Percentiles rank a stretch among this genome's conserved stretches.
These are phyloP conservation scores for Moelleriella libera DNA, from an alignment of 2,329 filamentous ascomycete species.

Conservation along the genomic window DNA sequence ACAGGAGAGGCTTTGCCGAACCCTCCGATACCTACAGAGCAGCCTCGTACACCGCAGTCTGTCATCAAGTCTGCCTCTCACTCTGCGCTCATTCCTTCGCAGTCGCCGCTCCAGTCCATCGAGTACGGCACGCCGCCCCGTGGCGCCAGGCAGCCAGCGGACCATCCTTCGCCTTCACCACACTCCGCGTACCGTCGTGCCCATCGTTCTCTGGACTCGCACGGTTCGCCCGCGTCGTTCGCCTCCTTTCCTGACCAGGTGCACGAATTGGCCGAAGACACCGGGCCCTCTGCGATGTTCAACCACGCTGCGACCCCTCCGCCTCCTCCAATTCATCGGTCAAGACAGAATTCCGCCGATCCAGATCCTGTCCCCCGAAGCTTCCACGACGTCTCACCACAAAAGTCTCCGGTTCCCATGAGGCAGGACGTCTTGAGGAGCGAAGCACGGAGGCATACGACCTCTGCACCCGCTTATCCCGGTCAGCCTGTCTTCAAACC, in stretches of 20 bases:
- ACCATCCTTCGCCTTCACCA: conserved; percentile 19
- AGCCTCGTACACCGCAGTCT: conserved; percentile 32
- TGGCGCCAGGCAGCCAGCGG: conserved; percentile 7
- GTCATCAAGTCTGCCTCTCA: conserved; percentile 26
- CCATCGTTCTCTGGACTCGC: conserved; percentile 19
- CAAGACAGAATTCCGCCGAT: conserved; percentile 28
- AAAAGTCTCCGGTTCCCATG: conserved; percentile 37
- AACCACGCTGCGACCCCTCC: conserved; percentile 37
- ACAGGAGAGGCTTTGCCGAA: conserved; percentile 28
- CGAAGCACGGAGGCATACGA: conserved; percentile 40
- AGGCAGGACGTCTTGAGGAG: conserved; percentile 42
- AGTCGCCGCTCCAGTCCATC: conserved; percentile 36
- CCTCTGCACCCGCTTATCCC: conserved; percentile 31
- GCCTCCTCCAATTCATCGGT: conserved; percentile 36
- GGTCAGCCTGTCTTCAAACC: conserved; percentile 38
- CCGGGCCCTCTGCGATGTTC: conserved; percentile 17
- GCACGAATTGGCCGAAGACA: conserved; percentile 19
- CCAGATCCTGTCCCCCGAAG: conserved; percentile 26
- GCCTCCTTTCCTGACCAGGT: conserved; percentile 14
- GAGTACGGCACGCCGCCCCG: conserved; percentile 32
- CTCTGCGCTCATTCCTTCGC: conserved; percentile 27
- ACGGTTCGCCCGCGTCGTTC: conserved; percentile 22
- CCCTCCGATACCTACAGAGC: conserved; percentile 16
- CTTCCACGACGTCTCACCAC: conserved; percentile 24
- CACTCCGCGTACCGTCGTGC: conserved; percentile 15